Base-by-base conservation (phyloP, 768 basidiomycete genomes). In the Dioszegia hungarica region DNA sequence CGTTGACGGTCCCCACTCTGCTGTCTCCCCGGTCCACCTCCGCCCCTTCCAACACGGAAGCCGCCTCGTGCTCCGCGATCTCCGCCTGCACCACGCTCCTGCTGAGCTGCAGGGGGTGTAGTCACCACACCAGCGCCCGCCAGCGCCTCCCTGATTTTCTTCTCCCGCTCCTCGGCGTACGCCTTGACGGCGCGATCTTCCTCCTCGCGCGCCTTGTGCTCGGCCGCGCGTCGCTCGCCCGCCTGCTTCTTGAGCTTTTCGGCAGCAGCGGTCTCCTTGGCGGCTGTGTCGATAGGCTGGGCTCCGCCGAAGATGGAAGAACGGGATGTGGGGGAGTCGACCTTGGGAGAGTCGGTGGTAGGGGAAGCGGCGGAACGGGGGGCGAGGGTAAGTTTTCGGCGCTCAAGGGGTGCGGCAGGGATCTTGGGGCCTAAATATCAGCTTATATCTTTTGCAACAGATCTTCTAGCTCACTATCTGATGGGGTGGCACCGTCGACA, bases 221-320 rank as follows among this genome's bases (percentile, higher is more conserved):
- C 66, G 46, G 70, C 70, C 44, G 58, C 59, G 17, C 49, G 43
- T 6, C 67, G 48, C 45, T 73, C 66, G 29, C 63, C 73, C 14
- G 69, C 72, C 39, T 58, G 54, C 47, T 65, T 53, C 5, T 66
- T 68, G 20, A 73, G 59, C 52, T 73, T 73, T 31, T 63, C 70
- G 27, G 65, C 76, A 5, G 70, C 71, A 37, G 67, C 75, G 25
- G 54, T 55, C 68, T 97, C 92, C 51, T 84, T 83, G 0, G 81
- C 79, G 31, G 86, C 80, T 17, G 87, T 85, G 73, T 98, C 92
- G 20, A 97, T 87, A 12, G 94, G 91, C 66, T 88, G 86, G 33
- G 94, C 94, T 52, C 82, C 81, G 46, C 94, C 95, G 69, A 98
- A 98, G 5, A 93, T 93, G 73, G 82, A 91, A 5, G 79, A 61